Conservation (phyloP, 2,329 filamentous ascomycete genomes). For the Aureobasidium melanogenum region DNA sequence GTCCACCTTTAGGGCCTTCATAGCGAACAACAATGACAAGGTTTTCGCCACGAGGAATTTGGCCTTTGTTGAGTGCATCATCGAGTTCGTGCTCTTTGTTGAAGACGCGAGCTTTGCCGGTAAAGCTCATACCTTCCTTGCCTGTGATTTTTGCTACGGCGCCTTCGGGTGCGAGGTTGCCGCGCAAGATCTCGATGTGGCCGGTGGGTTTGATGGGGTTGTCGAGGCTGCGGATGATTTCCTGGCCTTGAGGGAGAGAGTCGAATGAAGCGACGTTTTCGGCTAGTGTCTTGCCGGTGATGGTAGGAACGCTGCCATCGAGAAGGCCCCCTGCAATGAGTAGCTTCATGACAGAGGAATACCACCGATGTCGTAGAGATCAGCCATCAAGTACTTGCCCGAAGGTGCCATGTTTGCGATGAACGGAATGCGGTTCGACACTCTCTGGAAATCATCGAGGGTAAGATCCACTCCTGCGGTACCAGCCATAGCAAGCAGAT, state of each 20-base stretch:
- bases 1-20: constrained; percentile 68
- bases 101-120: constrained; percentile 73
- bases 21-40: constrained; percentile 86
- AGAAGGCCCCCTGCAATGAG: constrained; percentile 68
- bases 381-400: constrained; percentile 79
- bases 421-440: constrained; percentile 75
- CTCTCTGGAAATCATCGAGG: constrained; percentile 73
- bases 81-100: constrained; percentile 77
- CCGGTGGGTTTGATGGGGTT: constrained; percentile 82
- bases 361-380: constrained; percentile 77
- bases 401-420: constrained; percentile 78
- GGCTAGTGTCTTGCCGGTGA: constrained; percentile 75
- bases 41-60: constrained; percentile 67
- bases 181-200: constrained; percentile 79
- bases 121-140: constrained; percentile 80
- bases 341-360: constrained; percentile 81
- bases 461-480: constrained; percentile 70
- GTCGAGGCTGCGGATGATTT: constrained; percentile 69
- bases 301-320: constrained; percentile 68
- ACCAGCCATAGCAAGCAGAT: constrained; percentile 84
- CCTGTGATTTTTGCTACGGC: constrained; percentile 95
- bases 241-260: constrained; percentile 66
- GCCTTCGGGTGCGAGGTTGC: constrained; percentile 80
- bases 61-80: constrained; percentile 60
- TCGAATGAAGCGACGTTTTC: constrained; percentile 74